A percentile compares a stretch with the other conserved stretches of the same genome.
Evolutionary conservation across 805 yeast species (phyloP).

Genomic region (Wickerhamomyces kurtzmanii): DNA sequence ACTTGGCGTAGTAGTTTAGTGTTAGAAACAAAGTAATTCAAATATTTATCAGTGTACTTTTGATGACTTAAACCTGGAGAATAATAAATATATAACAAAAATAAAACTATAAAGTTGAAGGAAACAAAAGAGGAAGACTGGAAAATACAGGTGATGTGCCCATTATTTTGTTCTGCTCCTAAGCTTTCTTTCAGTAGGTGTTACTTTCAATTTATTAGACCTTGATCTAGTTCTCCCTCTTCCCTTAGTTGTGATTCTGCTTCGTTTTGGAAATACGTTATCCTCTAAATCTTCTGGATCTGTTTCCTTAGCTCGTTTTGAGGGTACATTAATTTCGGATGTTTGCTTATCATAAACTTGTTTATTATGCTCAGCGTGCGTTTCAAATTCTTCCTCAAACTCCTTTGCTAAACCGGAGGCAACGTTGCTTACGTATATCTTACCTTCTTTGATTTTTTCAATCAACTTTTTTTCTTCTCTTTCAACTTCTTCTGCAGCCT

Average conservation of each 20-base stretch:
- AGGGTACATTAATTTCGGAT: slow-evolving; percentile 11
- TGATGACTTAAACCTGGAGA: too few relatives aligned
- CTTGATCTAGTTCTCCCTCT: slow-evolving; percentile 1
- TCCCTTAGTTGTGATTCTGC: background rate
- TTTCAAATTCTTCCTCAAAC: background rate
- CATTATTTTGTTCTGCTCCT: slow-evolving; percentile 9
- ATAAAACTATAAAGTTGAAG: too few relatives aligned
- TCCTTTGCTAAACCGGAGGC: too few relatives aligned
- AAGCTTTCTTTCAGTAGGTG: slow-evolving; percentile 2
- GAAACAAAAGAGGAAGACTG: too few relatives aligned
- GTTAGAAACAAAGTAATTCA: too few relatives aligned
- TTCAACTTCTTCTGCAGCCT: slow-evolving; percentile 11
- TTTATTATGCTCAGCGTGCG: background rate
- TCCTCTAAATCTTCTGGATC: slow-evolving; percentile 2
- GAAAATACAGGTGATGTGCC: too few relatives aligned
- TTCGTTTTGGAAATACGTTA: slow-evolving; percentile 1
- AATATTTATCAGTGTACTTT: too few relatives aligned
- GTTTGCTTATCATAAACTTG: too few relatives aligned
- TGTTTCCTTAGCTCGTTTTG: slow-evolving; percentile 9
- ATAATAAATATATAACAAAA: too few relatives aligned
- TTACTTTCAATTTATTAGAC: background rate
- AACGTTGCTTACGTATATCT: too few relatives aligned
- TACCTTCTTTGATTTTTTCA: slow-evolving; percentile 12
- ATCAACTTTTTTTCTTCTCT: slow-evolving; percentile 12
- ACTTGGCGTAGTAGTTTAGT: too few relatives aligned